Conservation (phyloP, 352 stramenopile genomes). For the Phytophthora ohioensis region DNA sequence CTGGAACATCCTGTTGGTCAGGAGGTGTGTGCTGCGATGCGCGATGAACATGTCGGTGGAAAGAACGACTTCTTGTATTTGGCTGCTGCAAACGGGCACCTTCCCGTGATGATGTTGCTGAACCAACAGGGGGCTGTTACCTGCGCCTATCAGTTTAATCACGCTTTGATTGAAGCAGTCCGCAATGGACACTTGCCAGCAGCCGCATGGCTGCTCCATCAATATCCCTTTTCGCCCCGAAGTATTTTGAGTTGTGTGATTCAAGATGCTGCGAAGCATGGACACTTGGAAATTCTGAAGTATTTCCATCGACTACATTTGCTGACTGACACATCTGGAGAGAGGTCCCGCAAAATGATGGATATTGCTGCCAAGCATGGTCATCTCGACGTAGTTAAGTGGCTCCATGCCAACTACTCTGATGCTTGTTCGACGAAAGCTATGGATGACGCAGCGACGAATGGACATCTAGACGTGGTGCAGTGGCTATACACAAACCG, state of each 20-base stretch:
- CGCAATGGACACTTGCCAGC: not conserved
- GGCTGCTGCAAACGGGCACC: not conserved
- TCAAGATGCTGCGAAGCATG: not conserved
- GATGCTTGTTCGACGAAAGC: not conserved
- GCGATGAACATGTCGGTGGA: not conserved
- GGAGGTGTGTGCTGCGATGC: conserved; percentile 1
- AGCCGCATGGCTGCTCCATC: not conserved
- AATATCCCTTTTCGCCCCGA: not conserved
- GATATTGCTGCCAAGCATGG: too few species aligned
- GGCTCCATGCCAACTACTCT: too few species aligned
- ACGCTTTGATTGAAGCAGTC: not conserved
- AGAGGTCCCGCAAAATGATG: too few species aligned
- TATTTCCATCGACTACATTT: not conserved
- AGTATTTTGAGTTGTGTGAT: not conserved
- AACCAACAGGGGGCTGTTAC: not conserved
- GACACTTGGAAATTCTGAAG: not conserved
- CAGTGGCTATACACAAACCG: conserved; percentile 5
- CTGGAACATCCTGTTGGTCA: conserved; percentile 1
- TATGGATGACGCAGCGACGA: not conserved
- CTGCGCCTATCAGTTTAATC: not conserved
- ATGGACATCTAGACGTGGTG: conserved; percentile 3
- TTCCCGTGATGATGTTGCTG: not conserved
- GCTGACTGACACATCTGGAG: not conserved
- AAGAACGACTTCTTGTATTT: not conserved
- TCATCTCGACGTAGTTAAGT: too few species aligned